phyloP scores from a whole-genome alignment of 495 filamentous ascomycete species.

The Trypethelium eluteriae region DNA sequence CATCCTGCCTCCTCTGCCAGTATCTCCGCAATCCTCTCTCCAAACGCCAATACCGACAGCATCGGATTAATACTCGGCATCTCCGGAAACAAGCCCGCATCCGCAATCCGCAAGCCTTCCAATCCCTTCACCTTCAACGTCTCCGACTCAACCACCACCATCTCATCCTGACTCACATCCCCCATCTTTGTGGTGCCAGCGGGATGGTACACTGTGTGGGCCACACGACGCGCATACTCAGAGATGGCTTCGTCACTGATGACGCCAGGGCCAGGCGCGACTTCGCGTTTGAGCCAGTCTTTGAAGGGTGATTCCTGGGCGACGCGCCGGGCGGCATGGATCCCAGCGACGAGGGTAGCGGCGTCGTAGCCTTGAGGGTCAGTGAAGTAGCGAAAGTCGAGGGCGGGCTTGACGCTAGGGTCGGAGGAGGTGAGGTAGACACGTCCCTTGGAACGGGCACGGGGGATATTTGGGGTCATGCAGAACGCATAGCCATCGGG shows the following conservation, averaged over 20 bases:
- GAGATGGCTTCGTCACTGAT: conserved; percentile 63
- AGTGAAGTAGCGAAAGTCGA: conserved; percentile 86
- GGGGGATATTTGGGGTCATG: conserved; percentile 87
- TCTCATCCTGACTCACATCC: conserved; percentile 50
- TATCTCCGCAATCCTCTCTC: conserved; percentile 57
- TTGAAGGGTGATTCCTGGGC: conserved; percentile 66
- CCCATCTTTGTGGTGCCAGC: conserved; percentile 87
- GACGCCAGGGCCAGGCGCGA: conserved; percentile 63
- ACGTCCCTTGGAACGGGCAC: conserved; percentile 64
- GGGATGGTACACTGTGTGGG: conserved; percentile 82
- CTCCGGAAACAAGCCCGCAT: conserved; percentile 61
- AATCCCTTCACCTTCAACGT: conserved; percentile 48
- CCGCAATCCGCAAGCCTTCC: conserved; percentile 54
- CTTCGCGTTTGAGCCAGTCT: conserved; percentile 70
- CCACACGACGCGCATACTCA: conserved; percentile 65
- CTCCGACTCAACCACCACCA: conserved; percentile 58
- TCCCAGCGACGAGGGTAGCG: conserved; percentile 68
- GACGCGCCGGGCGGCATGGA: conserved; percentile 62
- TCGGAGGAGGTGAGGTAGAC: conserved; percentile 65
- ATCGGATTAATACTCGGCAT: conserved; percentile 63
- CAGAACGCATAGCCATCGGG: conserved; percentile 63
- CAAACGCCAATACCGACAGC: conserved; percentile 57
- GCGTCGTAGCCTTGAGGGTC: conserved; percentile 78
- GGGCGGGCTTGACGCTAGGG: conserved; percentile 64
- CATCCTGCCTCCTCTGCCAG: conserved; percentile 55